A percentile compares a stretch with the other conserved stretches of the same genome.
These are phyloP conservation scores for Rosa persica DNA, from an alignment of 306 rosid species.

Conservation along the genomic window DNA sequence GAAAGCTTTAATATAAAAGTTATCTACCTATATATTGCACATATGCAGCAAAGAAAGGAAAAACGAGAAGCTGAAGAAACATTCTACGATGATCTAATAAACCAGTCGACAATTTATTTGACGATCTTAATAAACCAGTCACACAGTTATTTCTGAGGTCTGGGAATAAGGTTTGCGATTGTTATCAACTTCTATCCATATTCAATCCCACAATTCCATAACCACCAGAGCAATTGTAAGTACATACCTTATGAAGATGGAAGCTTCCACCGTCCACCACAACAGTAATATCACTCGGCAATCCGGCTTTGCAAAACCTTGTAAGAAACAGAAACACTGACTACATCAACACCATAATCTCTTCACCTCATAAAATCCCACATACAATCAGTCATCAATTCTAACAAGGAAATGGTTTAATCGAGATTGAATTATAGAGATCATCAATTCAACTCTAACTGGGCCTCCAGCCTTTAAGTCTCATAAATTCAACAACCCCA, in stretches of 20 bases:
- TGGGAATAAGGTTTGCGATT: neutral
- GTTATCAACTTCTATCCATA: neutral
- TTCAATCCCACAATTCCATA: neutral
- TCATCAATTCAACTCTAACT: neutral
- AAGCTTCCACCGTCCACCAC: conserved; percentile 59
- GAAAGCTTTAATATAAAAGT: neutral
- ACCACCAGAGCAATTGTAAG: neutral
- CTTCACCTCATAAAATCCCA: neutral
- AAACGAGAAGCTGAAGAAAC: neutral
- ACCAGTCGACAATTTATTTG: neutral
- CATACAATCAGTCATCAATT: neutral
- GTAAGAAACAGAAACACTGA: conserved; percentile 19
- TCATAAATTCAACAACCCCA: conserved; percentile 8
- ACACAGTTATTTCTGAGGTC: neutral
- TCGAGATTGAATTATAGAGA: neutral
- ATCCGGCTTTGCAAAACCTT: conserved; percentile 71
- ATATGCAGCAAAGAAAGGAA: neutral
- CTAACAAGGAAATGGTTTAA: neutral
- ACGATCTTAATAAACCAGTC: neutral
- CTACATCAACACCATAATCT: conserved; percentile 9
- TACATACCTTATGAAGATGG: conserved; percentile 80
- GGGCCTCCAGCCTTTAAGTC: neutral
- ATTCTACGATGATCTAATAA: neutral
- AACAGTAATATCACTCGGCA: conserved; percentile 68
- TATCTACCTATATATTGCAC: no score